These are phyloP conservation scores for Metroxylon sagu DNA, from an alignment of 176 grass and related monocot genomes.

Conservation along the genomic window DNA sequence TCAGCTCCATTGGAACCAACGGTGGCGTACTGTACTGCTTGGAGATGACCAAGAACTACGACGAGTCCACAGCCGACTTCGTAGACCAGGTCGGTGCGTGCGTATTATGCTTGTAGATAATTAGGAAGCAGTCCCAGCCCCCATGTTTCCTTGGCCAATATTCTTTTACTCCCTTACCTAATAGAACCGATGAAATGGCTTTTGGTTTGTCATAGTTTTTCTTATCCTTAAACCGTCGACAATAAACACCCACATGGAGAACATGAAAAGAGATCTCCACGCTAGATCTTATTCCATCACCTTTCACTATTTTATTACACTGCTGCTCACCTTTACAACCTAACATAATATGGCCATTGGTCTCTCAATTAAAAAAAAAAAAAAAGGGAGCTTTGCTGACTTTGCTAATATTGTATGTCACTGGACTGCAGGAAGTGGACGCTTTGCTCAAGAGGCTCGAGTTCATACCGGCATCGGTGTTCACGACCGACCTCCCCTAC, in stretches of 20 bases:
- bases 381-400: no score
- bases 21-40: constrained; percentile 75
- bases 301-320: constrained; percentile 16
- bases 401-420: no score
- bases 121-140: background rate
- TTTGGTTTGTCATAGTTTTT: constrained; percentile 23
- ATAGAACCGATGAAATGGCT: constrained; percentile 36
- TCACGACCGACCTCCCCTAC: constrained; percentile 88
- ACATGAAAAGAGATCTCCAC: constrained; percentile 30
- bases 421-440: constrained; percentile 46
- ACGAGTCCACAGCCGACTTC: constrained; percentile 41
- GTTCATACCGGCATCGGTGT: constrained; percentile 67
- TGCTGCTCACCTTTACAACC: no score
- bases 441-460: constrained; percentile 51
- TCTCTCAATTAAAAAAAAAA: no score
- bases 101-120: no score
- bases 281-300: constrained; percentile 54
- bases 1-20: constrained; percentile 57
- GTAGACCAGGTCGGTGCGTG: constrained; percentile 52
- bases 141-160: constrained; percentile 16
- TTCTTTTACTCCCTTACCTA: constrained; percentile 15
- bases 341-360: no score
- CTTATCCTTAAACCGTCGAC: constrained; percentile 7
- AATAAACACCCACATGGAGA: constrained; percentile 31
- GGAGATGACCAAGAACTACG: constrained; percentile 88